These are phyloP conservation scores for Trebouxia sp. DNA, from an alignment of 139 green algal species.

Conservation along the genomic window DNA sequence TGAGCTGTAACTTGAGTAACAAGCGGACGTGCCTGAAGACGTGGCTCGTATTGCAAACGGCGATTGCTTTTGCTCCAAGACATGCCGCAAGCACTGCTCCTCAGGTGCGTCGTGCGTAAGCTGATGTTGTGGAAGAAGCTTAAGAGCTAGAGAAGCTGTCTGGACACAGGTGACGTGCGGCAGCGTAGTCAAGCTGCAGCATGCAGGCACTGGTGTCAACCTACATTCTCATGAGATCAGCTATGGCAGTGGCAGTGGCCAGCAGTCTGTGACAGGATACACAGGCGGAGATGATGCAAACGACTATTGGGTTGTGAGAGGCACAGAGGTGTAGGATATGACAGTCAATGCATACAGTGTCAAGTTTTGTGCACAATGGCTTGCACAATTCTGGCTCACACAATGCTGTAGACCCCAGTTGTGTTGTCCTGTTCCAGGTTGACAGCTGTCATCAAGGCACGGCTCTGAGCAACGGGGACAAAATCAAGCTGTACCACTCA, in stretches of 20 bases:
- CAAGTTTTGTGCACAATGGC: too few relatives aligned
- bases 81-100: too few relatives aligned
- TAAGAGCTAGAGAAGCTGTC: not conserved
- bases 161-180: conserved; percentile 83
- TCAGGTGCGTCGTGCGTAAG: too few relatives aligned
- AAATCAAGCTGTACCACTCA: conserved; percentile 80
- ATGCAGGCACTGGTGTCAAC: conserved; percentile 53
- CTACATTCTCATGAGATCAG: conserved; percentile 89
- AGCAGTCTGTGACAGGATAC: conserved; percentile 88
- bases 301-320: conserved; percentile 1
- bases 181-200: conserved; percentile 86
- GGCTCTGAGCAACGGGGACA: conserved; percentile 55
- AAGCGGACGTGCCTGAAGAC: too few relatives aligned
- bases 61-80: too few relatives aligned
- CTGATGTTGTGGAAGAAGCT: too few relatives aligned
- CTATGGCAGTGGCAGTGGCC: conserved; percentile 83
- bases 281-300: conserved; percentile 11
- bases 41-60: too few relatives aligned
- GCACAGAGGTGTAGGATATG: not conserved
- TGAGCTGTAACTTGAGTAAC: too few relatives aligned
- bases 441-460: conserved; percentile 65
- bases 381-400: too few relatives aligned
- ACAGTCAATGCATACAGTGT: too few relatives aligned
- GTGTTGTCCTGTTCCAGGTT: conserved; percentile 49
- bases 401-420: too few relatives aligned